Conservation (phyloP, 768 basidiomycete species). For the Hericium rajendrae region DNA sequence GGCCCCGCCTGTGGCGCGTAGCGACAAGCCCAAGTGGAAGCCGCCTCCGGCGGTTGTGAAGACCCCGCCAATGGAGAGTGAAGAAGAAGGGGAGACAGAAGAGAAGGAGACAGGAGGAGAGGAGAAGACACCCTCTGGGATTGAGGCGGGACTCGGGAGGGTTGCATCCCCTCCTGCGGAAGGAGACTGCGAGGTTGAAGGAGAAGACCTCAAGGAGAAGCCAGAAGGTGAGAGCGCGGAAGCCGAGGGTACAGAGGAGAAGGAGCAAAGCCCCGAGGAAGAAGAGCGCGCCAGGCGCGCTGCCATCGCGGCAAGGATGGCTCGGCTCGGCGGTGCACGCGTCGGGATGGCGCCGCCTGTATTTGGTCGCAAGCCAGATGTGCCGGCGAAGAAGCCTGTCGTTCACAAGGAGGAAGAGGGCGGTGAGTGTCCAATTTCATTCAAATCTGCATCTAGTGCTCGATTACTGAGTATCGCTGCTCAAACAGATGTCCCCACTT, state of each 20-base stretch:
- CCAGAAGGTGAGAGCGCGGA: constrained; percentile 4
- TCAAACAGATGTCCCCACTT: background rate
- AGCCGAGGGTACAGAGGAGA: constrained; percentile 20
- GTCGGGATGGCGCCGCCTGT: constrained; percentile 74
- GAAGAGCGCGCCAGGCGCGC: constrained; percentile 75
- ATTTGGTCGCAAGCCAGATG: constrained; percentile 46
- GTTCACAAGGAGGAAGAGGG: constrained; percentile 12
- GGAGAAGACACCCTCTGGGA: background rate
- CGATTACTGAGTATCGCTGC: too few relatives aligned
- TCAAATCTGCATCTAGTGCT: background rate
- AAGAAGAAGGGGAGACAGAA: constrained; percentile 19
- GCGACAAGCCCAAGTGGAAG: constrained; percentile 81
- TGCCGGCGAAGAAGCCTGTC: constrained; percentile 18
- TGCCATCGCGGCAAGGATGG: constrained; percentile 88
- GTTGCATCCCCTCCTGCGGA: background rate
- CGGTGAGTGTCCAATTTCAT: background rate
- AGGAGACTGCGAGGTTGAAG: background rate
- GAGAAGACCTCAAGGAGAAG: background rate
- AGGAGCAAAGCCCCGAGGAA: constrained; percentile 44
- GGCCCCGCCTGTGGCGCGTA: constrained; percentile 48
- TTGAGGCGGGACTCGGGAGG: background rate
- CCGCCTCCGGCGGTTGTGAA: constrained; percentile 48
- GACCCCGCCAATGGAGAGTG: constrained; percentile 34
- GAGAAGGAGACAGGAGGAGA: constrained; percentile 9
- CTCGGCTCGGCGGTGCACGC: constrained; percentile 77